phyloP scores from a whole-genome alignment of 176 grass and related monocot species.

The Musa beccarii region DNA sequence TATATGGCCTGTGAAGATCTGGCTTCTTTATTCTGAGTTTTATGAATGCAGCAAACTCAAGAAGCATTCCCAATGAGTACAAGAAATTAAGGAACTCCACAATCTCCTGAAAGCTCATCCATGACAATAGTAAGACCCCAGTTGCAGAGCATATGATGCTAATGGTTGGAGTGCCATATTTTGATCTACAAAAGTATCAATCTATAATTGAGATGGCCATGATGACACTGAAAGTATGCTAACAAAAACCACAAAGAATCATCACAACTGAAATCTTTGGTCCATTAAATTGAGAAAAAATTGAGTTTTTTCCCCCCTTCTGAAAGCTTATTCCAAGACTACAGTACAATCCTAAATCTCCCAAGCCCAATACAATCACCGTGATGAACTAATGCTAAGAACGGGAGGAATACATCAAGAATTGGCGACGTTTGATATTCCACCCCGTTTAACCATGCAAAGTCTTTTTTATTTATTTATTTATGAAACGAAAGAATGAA shows the following conservation, averaged over 20 bases:
- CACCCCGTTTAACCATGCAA: no score
- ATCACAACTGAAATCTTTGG: no score
- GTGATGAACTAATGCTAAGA: no score
- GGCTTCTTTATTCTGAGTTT: conserved; percentile 79
- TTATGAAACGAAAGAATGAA: no score
- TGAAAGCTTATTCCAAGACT: no score
- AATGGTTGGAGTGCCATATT: conserved; percentile 66
- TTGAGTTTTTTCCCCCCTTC: no score
- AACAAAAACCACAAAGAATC: not conserved
- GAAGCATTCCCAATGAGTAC: conserved; percentile 83
- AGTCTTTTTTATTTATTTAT: no score
- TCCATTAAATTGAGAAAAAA: no score
- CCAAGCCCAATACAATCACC: no score
- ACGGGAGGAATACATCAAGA: no score
- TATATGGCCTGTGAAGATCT: conserved; percentile 58
- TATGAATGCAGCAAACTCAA: conserved; percentile 78
- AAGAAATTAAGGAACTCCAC: conserved; percentile 90
- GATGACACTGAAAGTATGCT: not conserved
- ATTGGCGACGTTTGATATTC: no score
- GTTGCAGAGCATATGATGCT: conserved; percentile 78
- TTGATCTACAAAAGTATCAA: conserved; percentile 39
- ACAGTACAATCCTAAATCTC: no score
- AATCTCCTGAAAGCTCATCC: conserved; percentile 96
- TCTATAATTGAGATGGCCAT: not conserved
- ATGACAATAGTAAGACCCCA: conserved; percentile 74